Evolutionary conservation across 106 monocot genomes (phyloP), one percentile per base, ranked within the genome.

Genomic region (Alisma plantagoaquatica): DNA sequence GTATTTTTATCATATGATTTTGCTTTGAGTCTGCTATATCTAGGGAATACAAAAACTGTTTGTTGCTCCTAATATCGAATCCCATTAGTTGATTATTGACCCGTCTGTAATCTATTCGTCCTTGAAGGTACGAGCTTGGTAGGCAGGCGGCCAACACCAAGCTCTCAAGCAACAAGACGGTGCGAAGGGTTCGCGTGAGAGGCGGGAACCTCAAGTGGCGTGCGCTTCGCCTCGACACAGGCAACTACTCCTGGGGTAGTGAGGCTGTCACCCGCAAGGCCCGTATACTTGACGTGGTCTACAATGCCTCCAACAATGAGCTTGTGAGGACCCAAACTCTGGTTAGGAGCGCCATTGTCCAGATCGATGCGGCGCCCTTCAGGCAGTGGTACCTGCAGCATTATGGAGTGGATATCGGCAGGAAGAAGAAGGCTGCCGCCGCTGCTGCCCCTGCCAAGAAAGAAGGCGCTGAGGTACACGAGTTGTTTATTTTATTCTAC

Each of bases 71-170:
- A n/a, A n/a, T n/a, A n/a, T n/a, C n/a, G n/a, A n/a, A n/a, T n/a
- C n/a, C n/a, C n/a, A n/a, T n/a, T n/a, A n/a, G n/a, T n/a, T n/a
- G n/a, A n/a, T n/a, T n/a, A n/a, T n/a, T n/a, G n/a, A n/a, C n/a
- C n/a, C n/a, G 41, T 56, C 23, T 53, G 31, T 23, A 21, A 19
- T 24, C 9, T 43, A 22, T 31, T 17, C 0, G 2, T 53, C 4
- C 18, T 23, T 10, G 30, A 29, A 80, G 80, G 80, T 80, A 80
- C 16, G 80, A 80, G 63, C 56, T 80, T 51, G 80, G 80, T 1
- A 41, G 66, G 10, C 66, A 66, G 41, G 56, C 66, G 18, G 66
- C 66, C 6, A 66, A 46, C 24, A 66, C 66, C 20, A 66, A 66
- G 35, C 56, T 66, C 8, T 66, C 66, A 8, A 57, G 66, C 46